Conservation (phyloP, 441 rosid species). For the Gossypium lobatum region DNA sequence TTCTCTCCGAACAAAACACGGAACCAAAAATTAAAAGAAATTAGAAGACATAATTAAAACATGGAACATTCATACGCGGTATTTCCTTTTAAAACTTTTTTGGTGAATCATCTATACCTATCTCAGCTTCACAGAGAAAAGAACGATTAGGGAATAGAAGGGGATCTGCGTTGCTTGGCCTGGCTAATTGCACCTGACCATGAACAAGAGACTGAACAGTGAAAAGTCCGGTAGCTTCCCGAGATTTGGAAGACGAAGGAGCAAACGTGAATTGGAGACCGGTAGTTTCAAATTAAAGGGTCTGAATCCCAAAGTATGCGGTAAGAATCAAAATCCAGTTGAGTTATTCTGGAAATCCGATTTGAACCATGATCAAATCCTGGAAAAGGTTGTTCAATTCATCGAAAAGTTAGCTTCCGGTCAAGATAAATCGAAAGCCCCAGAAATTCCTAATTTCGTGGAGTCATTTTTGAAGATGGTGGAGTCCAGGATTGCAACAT, state of each 20-base stretch:
- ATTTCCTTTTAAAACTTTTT: background rate
- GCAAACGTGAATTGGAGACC: background rate
- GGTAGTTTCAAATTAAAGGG: background rate
- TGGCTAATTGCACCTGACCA: conserved; percentile 2
- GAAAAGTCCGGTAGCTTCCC: conserved; percentile 21
- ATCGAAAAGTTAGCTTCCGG: conserved; percentile 17
- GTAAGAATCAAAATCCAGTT: background rate
- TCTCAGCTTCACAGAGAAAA: background rate
- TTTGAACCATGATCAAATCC: conserved; percentile 17
- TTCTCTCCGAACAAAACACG: conserved; percentile 17
- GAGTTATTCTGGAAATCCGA: background rate
- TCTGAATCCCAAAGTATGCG: background rate
- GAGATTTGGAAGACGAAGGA: background rate
- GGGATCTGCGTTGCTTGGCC: background rate
- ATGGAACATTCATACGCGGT: conserved; percentile 1
- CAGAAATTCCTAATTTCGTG: conserved; percentile 33
- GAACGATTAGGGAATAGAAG: too few species aligned
- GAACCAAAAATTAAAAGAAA: background rate
- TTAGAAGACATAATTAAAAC: background rate
- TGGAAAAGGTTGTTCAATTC: conserved; percentile 48
- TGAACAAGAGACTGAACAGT: conserved; percentile 19
- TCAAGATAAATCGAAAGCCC: conserved; percentile 8
- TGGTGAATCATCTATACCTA: background rate
- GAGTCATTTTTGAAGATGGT: conserved; percentile 36
- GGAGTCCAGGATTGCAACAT: conserved; percentile 35